Evolutionary conservation across 75 land plant species (phyloP), one percentile per base, ranked within the genome.

Genomic region (Isoetes taiwanensis): DNA sequence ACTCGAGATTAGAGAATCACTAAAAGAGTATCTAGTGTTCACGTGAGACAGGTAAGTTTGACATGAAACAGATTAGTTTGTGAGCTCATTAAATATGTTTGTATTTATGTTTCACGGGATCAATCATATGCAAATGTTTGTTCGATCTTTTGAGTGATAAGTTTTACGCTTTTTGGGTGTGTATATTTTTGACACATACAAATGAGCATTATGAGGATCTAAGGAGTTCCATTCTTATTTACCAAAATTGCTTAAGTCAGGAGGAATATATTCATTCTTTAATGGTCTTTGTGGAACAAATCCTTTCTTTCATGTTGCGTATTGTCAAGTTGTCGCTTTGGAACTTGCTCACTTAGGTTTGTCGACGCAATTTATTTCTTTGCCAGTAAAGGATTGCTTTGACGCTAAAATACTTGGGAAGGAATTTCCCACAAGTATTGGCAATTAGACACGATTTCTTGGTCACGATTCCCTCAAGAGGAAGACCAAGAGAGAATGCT

Each of bases 401-500:
- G 80, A 66, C 35, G 83, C n/a, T n/a, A 81, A 58, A 78, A 87
- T 59, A 67, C 78, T 2, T 93, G 98, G 98, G 75, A 81, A 43
- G 98, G 96, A 30, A 84, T 93, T 9, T 72, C 65, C 30, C 95
- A 81, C 20, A 93, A 88, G 61, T 93, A 93, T 54, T 93, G 98
- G 98, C 96, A 93, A 54, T 64, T 93, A n/a, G 98, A 93, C 61
- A 88, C 96, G n/a, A n/a, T n/a, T n/a, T n/a, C n/a, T n/a, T n/a
- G n/a, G n/a, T n/a, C n/a, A n/a, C n/a, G n/a, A n/a, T n/a, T n/a
- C n/a, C n/a, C n/a, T n/a, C n/a, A n/a, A n/a, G n/a, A n/a, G n/a
- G n/a, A n/a, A n/a, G n/a, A n/a, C n/a, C n/a, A n/a, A n/a, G n/a
- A n/a, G n/a, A n/a, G n/a, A n/a, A n/a, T n/a, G n/a, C n/a, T n/a